Conservation (phyloP, 1,284 basidiomycete species). For the Ceratorhiza oryzae-sativae region DNA sequence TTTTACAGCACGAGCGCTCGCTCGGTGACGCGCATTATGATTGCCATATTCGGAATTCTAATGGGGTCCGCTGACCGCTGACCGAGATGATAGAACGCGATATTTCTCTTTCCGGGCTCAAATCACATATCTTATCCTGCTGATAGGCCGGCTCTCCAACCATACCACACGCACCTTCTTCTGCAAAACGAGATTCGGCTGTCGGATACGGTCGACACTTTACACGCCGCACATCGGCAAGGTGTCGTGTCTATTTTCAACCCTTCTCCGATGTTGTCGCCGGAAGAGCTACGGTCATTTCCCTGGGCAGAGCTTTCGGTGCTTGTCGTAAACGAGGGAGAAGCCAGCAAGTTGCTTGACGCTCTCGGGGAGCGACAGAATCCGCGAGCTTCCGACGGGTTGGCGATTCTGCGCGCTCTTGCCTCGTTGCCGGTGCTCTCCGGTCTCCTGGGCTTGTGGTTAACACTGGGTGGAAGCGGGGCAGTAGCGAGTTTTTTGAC, state of each 20-base stretch:
- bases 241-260: constrained; percentile 57
- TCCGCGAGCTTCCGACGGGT: constrained; percentile 4
- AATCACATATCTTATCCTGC: constrained; percentile 27
- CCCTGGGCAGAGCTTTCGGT: constrained; percentile 56
- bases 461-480: constrained; percentile 31
- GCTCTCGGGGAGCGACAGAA: constrained; percentile 37
- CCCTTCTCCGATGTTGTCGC: constrained; percentile 59
- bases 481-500: constrained; percentile 28
- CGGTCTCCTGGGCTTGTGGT: constrained; percentile 24
- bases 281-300: constrained; percentile 52
- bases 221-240: constrained; percentile 47
- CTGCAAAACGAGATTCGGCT: constrained; percentile 65
- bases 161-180: constrained; percentile 54
- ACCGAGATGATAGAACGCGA: constrained; percentile 21
- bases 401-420: constrained; percentile 26
- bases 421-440: constrained; percentile 32
- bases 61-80: constrained; percentile 3
- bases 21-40: constrained; percentile 54
- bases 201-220: constrained; percentile 53
- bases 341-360: constrained; percentile 50
- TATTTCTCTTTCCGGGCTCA: constrained; percentile 36
- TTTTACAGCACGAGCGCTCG: background rate
- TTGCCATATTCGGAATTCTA: constrained; percentile 51
- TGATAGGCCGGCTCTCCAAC: constrained; percentile 23
- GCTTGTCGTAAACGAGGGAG: constrained; percentile 62